phyloP scores from a whole-genome alignment of 345 rosid species.

The Viola odorata region DNA sequence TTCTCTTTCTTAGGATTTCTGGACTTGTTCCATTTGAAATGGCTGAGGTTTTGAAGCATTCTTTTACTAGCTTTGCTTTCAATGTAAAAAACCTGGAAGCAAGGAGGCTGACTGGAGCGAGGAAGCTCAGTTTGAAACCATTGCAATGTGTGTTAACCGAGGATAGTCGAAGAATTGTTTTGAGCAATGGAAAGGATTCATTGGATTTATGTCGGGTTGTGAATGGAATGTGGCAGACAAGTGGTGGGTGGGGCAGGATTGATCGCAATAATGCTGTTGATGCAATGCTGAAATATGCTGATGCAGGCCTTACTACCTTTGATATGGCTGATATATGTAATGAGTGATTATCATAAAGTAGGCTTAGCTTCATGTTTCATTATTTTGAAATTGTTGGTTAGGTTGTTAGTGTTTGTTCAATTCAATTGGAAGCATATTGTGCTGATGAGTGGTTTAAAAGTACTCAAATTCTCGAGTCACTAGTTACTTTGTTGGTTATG shows the following conservation, averaged over 20 bases:
- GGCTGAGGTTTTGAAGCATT: conserved; percentile 24
- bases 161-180: conserved; percentile 25
- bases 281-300: conserved; percentile 56
- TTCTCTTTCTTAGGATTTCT: neutral
- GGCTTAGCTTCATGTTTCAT: neutral
- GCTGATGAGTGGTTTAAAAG: too few species aligned
- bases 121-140: conserved; percentile 18
- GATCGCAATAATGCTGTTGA: conserved; percentile 37
- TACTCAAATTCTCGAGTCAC: too few species aligned
- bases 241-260: conserved; percentile 60
- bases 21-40: conserved; percentile 11
- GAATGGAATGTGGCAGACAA: conserved; percentile 67
- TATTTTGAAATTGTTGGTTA: neutral
- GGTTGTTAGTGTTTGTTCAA: neutral
- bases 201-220: conserved; percentile 50
- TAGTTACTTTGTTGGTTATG: neutral
- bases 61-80: conserved; percentile 25
- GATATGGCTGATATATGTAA: conserved; percentile 66
- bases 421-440: too few species aligned
- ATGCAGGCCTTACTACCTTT: conserved; percentile 46
- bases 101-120: conserved; percentile 7
- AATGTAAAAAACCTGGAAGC: conserved; percentile 14
- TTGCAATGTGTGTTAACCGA: conserved; percentile 29
- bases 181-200: conserved; percentile 47
- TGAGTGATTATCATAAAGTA: neutral